phyloP scores from a whole-genome alignment of 2,329 filamentous ascomycete species.

The Colletotrichum costaricense region DNA sequence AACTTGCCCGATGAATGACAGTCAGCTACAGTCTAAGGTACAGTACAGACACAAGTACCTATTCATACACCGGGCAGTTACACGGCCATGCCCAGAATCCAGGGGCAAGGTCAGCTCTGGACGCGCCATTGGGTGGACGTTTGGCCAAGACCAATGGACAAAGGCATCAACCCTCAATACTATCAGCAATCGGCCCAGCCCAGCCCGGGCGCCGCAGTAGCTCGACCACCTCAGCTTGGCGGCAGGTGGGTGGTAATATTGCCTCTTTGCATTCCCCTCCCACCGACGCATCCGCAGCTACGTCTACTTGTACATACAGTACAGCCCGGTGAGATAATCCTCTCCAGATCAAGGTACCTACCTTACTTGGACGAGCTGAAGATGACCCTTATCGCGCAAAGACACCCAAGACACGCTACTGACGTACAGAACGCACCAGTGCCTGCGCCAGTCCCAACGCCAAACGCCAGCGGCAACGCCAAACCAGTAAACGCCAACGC shows the following conservation, averaged over 20 bases:
- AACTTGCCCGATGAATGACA: background rate
- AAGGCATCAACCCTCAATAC: background rate
- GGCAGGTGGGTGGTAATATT: slow-evolving; percentile 8
- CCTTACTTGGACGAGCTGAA: background rate
- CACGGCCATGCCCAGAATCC: background rate
- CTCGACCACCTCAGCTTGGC: slow-evolving; percentile 4
- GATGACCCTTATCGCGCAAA: slow-evolving; percentile 6
- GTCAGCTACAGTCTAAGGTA: background rate
- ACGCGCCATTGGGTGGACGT: background rate
- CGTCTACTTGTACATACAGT: no score
- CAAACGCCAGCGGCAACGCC: slow-evolving; percentile 6
- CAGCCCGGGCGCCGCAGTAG: background rate
- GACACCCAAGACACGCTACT: background rate
- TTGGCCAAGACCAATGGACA: slow-evolving; percentile 27
- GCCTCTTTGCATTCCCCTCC: slow-evolving; percentile 1
- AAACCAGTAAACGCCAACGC: background rate
- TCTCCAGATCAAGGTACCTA: no score
- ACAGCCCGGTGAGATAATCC: background rate
- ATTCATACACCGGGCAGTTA: background rate
- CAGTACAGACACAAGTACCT: background rate
- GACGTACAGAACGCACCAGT: slow-evolving; percentile 1
- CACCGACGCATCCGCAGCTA: background rate
- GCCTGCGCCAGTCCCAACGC: slow-evolving; percentile 6
- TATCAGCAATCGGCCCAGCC: background rate
- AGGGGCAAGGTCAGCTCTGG: background rate